Base-by-base conservation (phyloP, 345 rosid genomes). In the Heritiera littoralis region DNA sequence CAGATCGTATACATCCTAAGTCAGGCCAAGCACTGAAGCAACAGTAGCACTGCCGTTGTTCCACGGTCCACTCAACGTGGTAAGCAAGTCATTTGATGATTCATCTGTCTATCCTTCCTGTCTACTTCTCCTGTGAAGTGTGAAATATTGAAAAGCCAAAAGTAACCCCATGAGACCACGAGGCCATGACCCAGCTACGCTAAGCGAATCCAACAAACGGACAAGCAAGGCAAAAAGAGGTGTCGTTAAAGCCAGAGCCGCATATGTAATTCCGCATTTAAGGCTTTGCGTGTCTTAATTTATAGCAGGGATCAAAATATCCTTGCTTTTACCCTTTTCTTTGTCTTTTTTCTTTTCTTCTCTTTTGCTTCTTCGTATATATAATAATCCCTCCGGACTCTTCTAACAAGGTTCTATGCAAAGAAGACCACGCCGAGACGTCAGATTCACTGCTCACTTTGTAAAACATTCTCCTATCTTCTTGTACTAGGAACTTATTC, bases 251-350 rank as follows among this genome's bases (percentile, higher is more conserved):
- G 64, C 7, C 69, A 59, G 75, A 69, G 71, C 79, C 66, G 54
- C 72, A 74, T 74, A 74, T 74, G 72, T n/a, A 45, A 60, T 75
- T 76, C 86, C 76, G 59, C 83, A 84, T 84, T 84, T 81, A 84
- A 78, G 76, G 80, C 86, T 71, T 84, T 84, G 84, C 86, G 84
- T 81, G 84, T 71, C 7, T 51, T 67, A 18, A 67, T 73, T 49
- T 69, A 3, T 65, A 41, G 38, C 49, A 49, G 66, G 68, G 54
- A 81, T 65, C 61, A 60, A 64, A 72, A 13, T 46, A 59, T 45
- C 67, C 38, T 40, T 61, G 15, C 45, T 73, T 65, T 66, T 74
- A 48, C 20, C 18, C 13, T 48, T 11, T 32, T 45, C 75, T 23
- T 68, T 55, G 45, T 64, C 61, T 66, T 15, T 64, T 66, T 52